A percentile compares a stretch with the other conserved stretches of the same genome.
Conservation (phyloP, 805 yeast species). For the Schwanniomyces pseudopolymorphus region DNA sequence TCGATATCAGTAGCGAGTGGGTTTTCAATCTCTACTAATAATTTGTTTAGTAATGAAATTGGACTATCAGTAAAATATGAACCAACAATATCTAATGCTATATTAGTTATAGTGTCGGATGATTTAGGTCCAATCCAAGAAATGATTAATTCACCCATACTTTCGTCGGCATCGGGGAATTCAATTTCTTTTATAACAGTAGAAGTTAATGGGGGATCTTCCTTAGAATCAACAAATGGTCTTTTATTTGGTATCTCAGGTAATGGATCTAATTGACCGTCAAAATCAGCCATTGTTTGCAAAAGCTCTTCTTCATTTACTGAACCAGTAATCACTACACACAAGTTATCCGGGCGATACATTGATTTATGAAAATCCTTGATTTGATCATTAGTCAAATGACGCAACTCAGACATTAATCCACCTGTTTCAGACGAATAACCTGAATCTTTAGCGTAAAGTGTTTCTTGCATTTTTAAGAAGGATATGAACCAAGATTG, state of each 20-base stretch:
- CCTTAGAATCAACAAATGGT: slow-evolving; percentile 76
- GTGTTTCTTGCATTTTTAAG: slow-evolving; percentile 56
- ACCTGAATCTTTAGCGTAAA: slow-evolving; percentile 65
- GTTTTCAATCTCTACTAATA: slow-evolving; percentile 75
- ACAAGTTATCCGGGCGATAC: slow-evolving; percentile 82
- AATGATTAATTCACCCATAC: slow-evolving; percentile 70
- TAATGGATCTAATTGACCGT: slow-evolving; percentile 49
- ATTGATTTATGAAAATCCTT: slow-evolving; percentile 66
- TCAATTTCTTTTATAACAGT: slow-evolving; percentile 52
- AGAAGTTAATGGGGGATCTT: slow-evolving; percentile 42
- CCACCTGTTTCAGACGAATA: slow-evolving; percentile 96
- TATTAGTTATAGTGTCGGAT: slow-evolving; percentile 48
- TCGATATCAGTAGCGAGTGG: slow-evolving; percentile 76
- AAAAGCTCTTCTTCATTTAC: slow-evolving; percentile 76
- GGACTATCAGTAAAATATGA: slow-evolving; percentile 76
- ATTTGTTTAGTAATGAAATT: slow-evolving; percentile 68
- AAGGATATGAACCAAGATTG: slow-evolving; percentile 68
- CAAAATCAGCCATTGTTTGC: slow-evolving; percentile 59
- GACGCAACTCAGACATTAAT: slow-evolving; percentile 69
- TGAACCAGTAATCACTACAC: slow-evolving; percentile 82
- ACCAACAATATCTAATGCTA: slow-evolving; percentile 72
- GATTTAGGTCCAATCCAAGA: slow-evolving; percentile 82
- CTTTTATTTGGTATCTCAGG: slow-evolving; percentile 43
- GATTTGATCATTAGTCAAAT: slow-evolving; percentile 70
- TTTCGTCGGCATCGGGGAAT: slow-evolving; percentile 89